Conservation (phyloP, 495 filamentous ascomycete species). For the Aspergillus campestris region DNA sequence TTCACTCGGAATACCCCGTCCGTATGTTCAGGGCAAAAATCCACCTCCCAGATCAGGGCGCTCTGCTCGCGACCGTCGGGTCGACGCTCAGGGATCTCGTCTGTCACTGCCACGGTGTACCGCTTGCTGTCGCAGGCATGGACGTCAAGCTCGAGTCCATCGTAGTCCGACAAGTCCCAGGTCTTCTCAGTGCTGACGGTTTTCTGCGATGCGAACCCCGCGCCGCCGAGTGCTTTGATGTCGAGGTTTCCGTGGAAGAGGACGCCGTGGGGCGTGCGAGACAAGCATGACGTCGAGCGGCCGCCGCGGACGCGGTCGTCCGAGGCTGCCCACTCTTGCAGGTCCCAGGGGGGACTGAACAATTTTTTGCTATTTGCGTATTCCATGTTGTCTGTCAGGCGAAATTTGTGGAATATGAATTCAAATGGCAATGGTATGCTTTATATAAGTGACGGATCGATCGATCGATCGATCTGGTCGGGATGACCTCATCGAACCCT, state of each 20-base stretch:
- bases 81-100: constrained; percentile 21
- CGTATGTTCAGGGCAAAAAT: neutral
- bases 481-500: too few relatives aligned
- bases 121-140: constrained; percentile 32
- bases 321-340: too few relatives aligned
- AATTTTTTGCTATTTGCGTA: too few relatives aligned
- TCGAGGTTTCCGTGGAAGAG: constrained; percentile 6
- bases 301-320: neutral
- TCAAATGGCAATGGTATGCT: too few relatives aligned
- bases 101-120: constrained; percentile 61
- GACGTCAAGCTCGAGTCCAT: constrained; percentile 35
- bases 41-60: neutral
- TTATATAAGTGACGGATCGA: too few relatives aligned
- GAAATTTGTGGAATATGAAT: too few relatives aligned
- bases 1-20: neutral
- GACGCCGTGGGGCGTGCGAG: too few relatives aligned
- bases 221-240: neutral
- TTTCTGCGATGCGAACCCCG: neutral
- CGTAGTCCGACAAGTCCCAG: constrained; percentile 37
- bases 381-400: too few relatives aligned
- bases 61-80: too few relatives aligned
- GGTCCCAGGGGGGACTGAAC: too few relatives aligned
- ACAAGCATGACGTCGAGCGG: neutral
- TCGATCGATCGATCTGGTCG: too few relatives aligned
- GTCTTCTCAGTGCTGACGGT: neutral